phyloP scores from a whole-genome alignment of 768 basidiomycete species.

The Chalciporus sphaerocephalus region DNA sequence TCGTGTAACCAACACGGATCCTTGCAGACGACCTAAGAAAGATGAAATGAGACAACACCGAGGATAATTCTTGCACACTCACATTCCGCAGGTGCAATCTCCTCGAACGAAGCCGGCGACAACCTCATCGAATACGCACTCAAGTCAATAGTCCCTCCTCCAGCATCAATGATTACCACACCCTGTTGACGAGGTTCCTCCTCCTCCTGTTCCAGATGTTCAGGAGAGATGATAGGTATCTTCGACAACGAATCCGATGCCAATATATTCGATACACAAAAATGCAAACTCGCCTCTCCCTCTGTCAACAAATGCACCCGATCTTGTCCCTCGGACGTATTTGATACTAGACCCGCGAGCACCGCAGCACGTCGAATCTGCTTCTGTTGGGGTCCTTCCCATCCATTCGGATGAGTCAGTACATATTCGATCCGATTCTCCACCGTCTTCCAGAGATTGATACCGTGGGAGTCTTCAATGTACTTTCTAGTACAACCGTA shows the following conservation, averaged over 20 bases:
- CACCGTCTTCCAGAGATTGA: slow-evolving; percentile 42
- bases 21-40: slow-evolving; percentile 37
- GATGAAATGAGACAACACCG: background rate
- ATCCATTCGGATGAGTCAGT: slow-evolving; percentile 61
- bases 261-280: slow-evolving; percentile 46
- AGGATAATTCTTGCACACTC: slow-evolving; percentile 1
- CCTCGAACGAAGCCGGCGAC: slow-evolving; percentile 38
- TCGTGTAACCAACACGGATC: slow-evolving; percentile 37
- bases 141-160: slow-evolving; percentile 42
- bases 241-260: slow-evolving; percentile 30
- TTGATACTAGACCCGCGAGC: slow-evolving; percentile 46
- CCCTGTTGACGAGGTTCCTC: slow-evolving; percentile 27
- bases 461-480: slow-evolving; percentile 47
- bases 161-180: slow-evolving; percentile 49
- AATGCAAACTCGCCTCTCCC: slow-evolving; percentile 60
- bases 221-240: slow-evolving; percentile 19
- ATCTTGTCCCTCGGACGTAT: slow-evolving; percentile 34
- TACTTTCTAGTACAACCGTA: slow-evolving; percentile 41
- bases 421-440: slow-evolving; percentile 45
- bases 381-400: slow-evolving; percentile 57
- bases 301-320: slow-evolving; percentile 58
- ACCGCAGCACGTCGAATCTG: slow-evolving; percentile 53
- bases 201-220: slow-evolving; percentile 14
- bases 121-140: slow-evolving; percentile 41
- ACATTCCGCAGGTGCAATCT: slow-evolving; percentile 36